These are phyloP conservation scores for Acaromyces ingoldii DNA, from an alignment of 1,284 basidiomycete species.

Conservation along the genomic window DNA sequence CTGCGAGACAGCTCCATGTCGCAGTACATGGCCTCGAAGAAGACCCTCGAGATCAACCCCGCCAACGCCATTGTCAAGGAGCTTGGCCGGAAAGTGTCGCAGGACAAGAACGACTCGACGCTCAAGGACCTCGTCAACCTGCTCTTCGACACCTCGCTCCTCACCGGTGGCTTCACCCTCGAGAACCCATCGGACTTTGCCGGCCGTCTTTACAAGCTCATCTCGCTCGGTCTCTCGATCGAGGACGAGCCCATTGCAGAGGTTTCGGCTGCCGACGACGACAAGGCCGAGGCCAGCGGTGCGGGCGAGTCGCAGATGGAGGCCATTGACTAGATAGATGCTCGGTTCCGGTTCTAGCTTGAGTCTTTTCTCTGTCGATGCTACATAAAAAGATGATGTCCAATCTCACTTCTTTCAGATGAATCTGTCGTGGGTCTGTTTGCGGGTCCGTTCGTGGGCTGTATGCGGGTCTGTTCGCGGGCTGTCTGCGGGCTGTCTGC, in stretches of 20 bases:
- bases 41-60: conserved; percentile 98
- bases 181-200: conserved; percentile 93
- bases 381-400: too few relatives aligned
- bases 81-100: conserved; percentile 85
- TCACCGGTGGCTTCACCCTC: conserved; percentile 70
- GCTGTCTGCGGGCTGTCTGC: too few relatives aligned
- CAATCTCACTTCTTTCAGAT: too few relatives aligned
- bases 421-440: too few relatives aligned
- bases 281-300: conserved; percentile 21
- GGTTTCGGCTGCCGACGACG: conserved; percentile 3
- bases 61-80: conserved; percentile 92
- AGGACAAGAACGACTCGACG: conserved; percentile 92
- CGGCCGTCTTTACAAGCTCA: conserved; percentile 95
- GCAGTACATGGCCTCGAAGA: conserved; percentile 89
- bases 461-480: too few relatives aligned
- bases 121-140: conserved; percentile 93
- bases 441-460: too few relatives aligned
- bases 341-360: background rate
- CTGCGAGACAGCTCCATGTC: conserved; percentile 98
- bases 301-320: conserved; percentile 50
- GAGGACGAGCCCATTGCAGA: conserved; percentile 48
- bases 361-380: too few relatives aligned
- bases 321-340: conserved; percentile 45
- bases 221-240: conserved; percentile 63
- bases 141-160: conserved; percentile 91